Conservation (phyloP, 2,329 filamentous ascomycete genomes). For the Pleomassaria siparia region DNA sequence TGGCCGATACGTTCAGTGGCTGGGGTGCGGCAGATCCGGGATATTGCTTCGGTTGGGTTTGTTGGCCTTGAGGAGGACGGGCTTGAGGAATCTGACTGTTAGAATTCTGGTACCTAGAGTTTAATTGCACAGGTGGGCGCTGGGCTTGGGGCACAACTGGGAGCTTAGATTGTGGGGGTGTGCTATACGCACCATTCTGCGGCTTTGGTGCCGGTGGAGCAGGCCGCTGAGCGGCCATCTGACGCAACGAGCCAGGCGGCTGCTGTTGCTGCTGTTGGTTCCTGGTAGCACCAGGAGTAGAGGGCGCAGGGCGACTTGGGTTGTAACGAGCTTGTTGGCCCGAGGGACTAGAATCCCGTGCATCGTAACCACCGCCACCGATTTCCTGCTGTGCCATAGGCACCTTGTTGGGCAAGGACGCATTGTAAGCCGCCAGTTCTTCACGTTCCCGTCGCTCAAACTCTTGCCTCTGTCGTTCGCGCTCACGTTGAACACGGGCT, state of each 20-base stretch:
- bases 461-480: conserved; percentile 44
- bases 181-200: conserved; percentile 35
- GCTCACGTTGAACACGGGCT: conserved; percentile 41
- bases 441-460: conserved; percentile 56
- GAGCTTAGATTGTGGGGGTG: conserved; percentile 31
- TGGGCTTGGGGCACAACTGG: conserved; percentile 24
- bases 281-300: conserved; percentile 62
- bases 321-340: conserved; percentile 72
- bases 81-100: conserved; percentile 44
- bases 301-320: conserved; percentile 80
- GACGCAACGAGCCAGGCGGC: conserved; percentile 53
- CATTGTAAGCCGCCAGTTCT: conserved; percentile 87
- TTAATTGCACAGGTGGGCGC: conserved; percentile 50
- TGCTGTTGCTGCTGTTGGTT: conserved; percentile 55
- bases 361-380: conserved; percentile 57
- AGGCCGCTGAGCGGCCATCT: conserved; percentile 70
- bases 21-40: conserved; percentile 53
- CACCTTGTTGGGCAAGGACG: conserved; percentile 78
- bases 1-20: conserved; percentile 56
- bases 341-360: conserved; percentile 48
- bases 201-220: conserved; percentile 71
- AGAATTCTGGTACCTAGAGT: conserved; percentile 35
- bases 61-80: conserved; percentile 49
- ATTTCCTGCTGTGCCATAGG: conserved; percentile 89
- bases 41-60: conserved; percentile 36